Evolutionary conservation across 1,284 basidiomycete genomes (phyloP).

Genomic region (Heterobasidion parviporum): DNA sequence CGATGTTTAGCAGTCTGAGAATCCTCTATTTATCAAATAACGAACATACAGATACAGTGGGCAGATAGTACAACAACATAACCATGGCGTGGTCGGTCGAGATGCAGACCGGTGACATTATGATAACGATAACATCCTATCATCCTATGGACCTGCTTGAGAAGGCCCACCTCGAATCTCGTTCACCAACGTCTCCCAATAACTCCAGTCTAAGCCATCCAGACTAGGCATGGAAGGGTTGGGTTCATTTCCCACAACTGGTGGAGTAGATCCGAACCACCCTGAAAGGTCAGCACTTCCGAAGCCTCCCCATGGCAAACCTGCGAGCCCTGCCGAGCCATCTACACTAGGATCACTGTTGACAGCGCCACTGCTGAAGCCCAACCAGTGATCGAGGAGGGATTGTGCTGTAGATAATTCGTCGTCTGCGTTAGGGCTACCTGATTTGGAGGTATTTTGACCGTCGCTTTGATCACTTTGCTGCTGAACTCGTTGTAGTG

Average conservation of each 20-base stretch:
- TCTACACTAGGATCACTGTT: slow-evolving; percentile 60
- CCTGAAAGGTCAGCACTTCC: slow-evolving; percentile 50
- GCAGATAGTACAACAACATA: not conserved
- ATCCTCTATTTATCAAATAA: not conserved
- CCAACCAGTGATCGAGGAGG: slow-evolving; percentile 75
- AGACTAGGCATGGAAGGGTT: slow-evolving; percentile 28
- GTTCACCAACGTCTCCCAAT: slow-evolving; percentile 75
- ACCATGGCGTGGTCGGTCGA: not conserved
- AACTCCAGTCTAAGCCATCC: slow-evolving; percentile 68
- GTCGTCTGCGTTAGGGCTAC: slow-evolving; percentile 65
- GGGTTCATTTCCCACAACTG: slow-evolving; percentile 9
- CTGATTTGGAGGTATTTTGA: slow-evolving; percentile 44
- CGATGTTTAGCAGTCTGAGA: too few relatives aligned
- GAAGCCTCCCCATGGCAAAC: slow-evolving; percentile 55
- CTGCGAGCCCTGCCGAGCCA: slow-evolving; percentile 35
- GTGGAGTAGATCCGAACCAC: slow-evolving; percentile 40
- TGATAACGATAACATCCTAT: not conserved
- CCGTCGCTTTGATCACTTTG: slow-evolving; percentile 25
- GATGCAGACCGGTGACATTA: not conserved
- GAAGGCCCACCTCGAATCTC: slow-evolving; percentile 56
- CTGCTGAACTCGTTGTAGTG: slow-evolving; percentile 57
- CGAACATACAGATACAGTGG: not conserved
- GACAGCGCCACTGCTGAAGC: slow-evolving; percentile 34
- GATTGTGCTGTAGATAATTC: slow-evolving; percentile 62
- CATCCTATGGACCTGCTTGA: not conserved